Base-by-base conservation (phyloP, 495 filamentous ascomycete species). In the Beverwykella pulmonaria region DNA sequence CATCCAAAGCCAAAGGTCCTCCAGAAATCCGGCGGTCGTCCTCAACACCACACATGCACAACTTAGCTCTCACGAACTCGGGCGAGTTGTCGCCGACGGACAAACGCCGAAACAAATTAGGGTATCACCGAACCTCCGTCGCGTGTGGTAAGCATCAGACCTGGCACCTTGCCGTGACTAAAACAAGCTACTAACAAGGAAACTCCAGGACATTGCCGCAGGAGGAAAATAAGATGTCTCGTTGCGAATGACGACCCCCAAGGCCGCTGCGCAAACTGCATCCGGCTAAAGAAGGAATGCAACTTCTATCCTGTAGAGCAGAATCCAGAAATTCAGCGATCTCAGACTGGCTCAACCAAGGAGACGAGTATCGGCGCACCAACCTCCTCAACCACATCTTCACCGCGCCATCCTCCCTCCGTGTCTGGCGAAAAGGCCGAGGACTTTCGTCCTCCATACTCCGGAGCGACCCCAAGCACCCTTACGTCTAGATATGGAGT, bases 41-140 rank as follows among this genome's bases (percentile, higher is more conserved):
- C 67, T 88, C 90, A 69, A 89, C 85, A 67, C 84, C 88, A 70
- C 88, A 83, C 78, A 84, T 87, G 67, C 84, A 87, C 65, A 79
- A 81, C 52, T 76, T 80, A 41, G 76, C 79, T 66, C 71, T 78
- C 62, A 65, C 76, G 56, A 71, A 78, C 68, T 67, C 75, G 52
- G 77, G 79, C 52, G 75, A 72, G 67, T 76, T 77, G 73, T 81
- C 78, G 20, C 76, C 66, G 27, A 80, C 87, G 46, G 93, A 97
- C 72, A 97, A 94, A 79, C 89, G 90, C 76, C 88, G 94, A 71
- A 98, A 98, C 76, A 98, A 96, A 78, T 82, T 98, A 57, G 94
- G 94, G 30, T 98, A 98, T 77, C 93, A 97, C 82, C 88, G 94
- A 62, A 97, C 92, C 36, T 96, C 94, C 60, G 92, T 98, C 75